Evolutionary conservation across 2,329 filamentous ascomycete genomes (phyloP).

Genomic region (Xylaria sp.): DNA sequence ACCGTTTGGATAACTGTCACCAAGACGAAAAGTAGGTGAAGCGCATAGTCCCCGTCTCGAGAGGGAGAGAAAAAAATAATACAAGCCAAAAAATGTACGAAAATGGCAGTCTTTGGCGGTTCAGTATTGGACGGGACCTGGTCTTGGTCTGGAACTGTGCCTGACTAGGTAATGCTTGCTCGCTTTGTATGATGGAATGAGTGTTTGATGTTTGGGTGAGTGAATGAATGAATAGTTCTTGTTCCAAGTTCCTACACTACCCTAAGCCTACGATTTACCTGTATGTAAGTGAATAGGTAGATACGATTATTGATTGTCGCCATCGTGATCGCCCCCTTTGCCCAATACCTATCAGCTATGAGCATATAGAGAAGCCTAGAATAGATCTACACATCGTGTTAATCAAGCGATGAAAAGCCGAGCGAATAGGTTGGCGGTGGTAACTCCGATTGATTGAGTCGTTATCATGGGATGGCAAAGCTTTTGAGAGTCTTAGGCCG

Average conservation of each 20-base stretch:
- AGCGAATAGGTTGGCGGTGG: constrained; percentile 8
- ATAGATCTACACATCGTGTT: background rate
- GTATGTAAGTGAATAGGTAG: too few species aligned
- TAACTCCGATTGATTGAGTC: constrained; percentile 1
- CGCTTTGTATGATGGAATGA: too few species aligned
- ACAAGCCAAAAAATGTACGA: background rate
- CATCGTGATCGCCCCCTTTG: too few species aligned
- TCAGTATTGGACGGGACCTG: background rate
- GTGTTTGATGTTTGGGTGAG: too few species aligned
- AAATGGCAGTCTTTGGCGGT: background rate
- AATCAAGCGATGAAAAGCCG: constrained; percentile 9
- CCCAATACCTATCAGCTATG: background rate
- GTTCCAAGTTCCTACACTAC: too few species aligned
- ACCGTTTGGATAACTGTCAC: constrained; percentile 28
- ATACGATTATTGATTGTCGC: background rate
- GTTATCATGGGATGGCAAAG: constrained; percentile 21
- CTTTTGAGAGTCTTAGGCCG: constrained; percentile 5
- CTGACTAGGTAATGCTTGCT: too few species aligned
- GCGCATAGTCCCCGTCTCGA: background rate
- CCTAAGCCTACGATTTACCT: too few species aligned
- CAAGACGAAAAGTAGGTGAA: constrained; percentile 28
- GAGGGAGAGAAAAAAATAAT: background rate
- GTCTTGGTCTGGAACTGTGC: too few species aligned
- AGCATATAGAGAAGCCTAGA: constrained; percentile 1
- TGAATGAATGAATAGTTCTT: too few species aligned